Evolutionary conservation across 768 basidiomycete species (phyloP), one percentile per base, ranked within the genome.

Genomic region (Rhodotorula babjevae): DNA sequence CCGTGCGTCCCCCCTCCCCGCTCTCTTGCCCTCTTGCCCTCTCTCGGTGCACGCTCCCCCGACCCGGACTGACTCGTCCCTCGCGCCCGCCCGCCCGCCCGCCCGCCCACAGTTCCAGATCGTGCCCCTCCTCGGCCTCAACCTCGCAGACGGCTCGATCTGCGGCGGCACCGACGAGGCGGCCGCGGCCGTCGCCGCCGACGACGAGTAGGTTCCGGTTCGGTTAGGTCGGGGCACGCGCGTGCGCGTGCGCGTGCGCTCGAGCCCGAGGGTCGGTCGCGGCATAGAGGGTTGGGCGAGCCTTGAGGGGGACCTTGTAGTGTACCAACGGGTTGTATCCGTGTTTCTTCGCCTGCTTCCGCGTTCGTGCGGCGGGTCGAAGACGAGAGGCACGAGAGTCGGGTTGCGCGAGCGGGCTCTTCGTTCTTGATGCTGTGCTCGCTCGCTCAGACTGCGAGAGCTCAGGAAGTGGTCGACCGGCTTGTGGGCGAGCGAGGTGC

Each of bases 1-100:
- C 84, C 61, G 94, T 94, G 81, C 84, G 86, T 72, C 59, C 19
- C 10, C 56, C n/a, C n/a, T 49, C 31, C 29, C n/a, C 25, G 8
- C 11, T 6, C 49, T n/a, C n/a, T n/a, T n/a, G n/a, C n/a, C n/a
- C n/a, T n/a, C n/a, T n/a, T n/a, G n/a, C 14, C 5, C 23, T 47
- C 25, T n/a, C 25, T 50, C 12, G n/a, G n/a, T n/a, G n/a, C n/a
- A n/a, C n/a, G n/a, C n/a, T n/a, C n/a, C n/a, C n/a, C n/a, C n/a
- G n/a, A n/a, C n/a, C n/a, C n/a, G n/a, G n/a, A n/a, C n/a, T 5
- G 23, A 31, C 18, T 12, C 18, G 6, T 11, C 6, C 2, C 44
- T 36, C 53, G 29, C 23, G 33, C 29, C 27, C 1, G 31, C 15
- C 6, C 15, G 12, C 40, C 21, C 21, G 36, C 4, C 63, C 61